Evolutionary conservation across 2,329 filamentous ascomycete species (phyloP), one percentile per base, ranked within the genome.

Genomic region (Cryphonectria nitschkei): DNA sequence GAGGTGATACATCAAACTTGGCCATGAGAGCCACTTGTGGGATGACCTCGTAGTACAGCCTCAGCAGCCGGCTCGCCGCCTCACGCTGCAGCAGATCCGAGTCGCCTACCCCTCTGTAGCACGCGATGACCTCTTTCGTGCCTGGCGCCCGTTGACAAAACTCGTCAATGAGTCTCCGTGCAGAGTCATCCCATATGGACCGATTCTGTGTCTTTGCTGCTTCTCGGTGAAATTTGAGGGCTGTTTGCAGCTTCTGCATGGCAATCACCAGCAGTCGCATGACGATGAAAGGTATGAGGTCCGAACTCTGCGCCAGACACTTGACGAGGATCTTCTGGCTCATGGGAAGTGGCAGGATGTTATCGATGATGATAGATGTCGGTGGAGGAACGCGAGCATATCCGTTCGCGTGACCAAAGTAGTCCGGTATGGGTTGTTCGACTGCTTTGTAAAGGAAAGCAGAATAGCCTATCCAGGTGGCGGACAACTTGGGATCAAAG

Each of bases 381-480:
- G 94, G 93, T 11, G 96, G 95, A 41, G 96, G 95, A 19, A 90
- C 83, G 26, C 84, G 81, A 34, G 90, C 88, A 73, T 89, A 91
- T 58, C 84, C 85, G 16, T 87, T 85, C 56, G 84, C 84, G 75
- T 90, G 88, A 16, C 94, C 94, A 77, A 95, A 93, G 72, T 87
- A 88, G 37, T 83, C 78, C 2, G 95, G 95, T 2, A 97, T 84
- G 1, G 91, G 89, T 50, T 97, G 83, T 70, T 91, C 88, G 62
- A 98, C 89, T 0, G 91, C 89, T 72, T 92, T 92, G 80, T 97
- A 97, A 6, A 99, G 82, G 73, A 98, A 93, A 0, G 94, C 90
- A 0, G 94, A 94, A 78, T 97, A 97, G 58, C 95, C 95, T 75
- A 98, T 93, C 96, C 96, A 99, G 0, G 94, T 96, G 61, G 94